Evolutionary conservation across 2,329 filamentous ascomycete genomes (phyloP), one percentile per base, ranked within the genome.

Genomic region (Colletotrichum scovillei): DNA sequence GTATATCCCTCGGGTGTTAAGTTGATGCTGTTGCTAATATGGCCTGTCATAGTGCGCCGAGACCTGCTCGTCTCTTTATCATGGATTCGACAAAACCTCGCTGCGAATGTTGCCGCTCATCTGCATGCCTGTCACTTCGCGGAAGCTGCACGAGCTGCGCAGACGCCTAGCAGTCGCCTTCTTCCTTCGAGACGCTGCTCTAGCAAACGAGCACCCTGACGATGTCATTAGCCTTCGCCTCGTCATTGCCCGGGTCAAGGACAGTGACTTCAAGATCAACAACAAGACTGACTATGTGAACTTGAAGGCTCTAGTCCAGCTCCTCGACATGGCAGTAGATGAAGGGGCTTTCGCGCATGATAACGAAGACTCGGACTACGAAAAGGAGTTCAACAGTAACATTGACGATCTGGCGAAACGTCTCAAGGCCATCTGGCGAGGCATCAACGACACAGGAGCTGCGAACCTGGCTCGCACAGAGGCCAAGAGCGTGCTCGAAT

Each of bases 321-420:
- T 97, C 24, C 88, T 98, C 5, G 92, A 97, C 78, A 89, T 94
- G 52, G 92, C 91, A 19, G 86, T 98, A 64, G 94, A 94, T 73
- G 90, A 92, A 71, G 94, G 84, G 56, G 79, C 79, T 16, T 7
- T 80, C 80, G 58, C 62, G 76, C 56, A 72, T 4, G 78, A 81
- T 4, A 78, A 78, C 26, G 81, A 84, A 60, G 75, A 75, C 60
- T 60, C 66, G 49, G 52, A 78, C 78, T 59, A 78, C 80, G 60
- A 77, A 80, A 81, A 76, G 59, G 74, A 83, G 3, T 97, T 96
- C 84, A 94, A 98, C 78, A 81, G 84, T 6, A 86, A 91, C 12
- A 86, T 98, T 42, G 95, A 98, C 81, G 84, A 83, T 26, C 86
- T 98, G 5, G 87, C 90, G 1, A 82, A 83, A 22, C 86, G 85